phyloP scores from a whole-genome alignment of 2,329 filamentous ascomycete species.

The Epichloe coenophiala region DNA sequence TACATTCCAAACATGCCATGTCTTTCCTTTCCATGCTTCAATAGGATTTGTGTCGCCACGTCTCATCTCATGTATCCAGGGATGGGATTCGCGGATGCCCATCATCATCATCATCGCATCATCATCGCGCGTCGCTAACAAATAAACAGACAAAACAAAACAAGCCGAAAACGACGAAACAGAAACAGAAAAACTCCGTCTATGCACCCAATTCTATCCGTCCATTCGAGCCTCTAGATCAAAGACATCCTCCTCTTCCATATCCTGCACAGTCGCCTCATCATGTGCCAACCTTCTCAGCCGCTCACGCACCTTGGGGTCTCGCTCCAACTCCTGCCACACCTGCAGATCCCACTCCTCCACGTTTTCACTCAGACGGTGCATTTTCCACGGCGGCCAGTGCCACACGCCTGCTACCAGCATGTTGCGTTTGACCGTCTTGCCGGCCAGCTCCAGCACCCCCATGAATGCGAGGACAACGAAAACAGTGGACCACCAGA shows the following conservation, averaged over 20 bases:
- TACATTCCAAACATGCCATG: too few relatives aligned
- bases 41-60: too few relatives aligned
- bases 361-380: constrained; percentile 20
- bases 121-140: too few relatives aligned
- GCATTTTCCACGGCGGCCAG: constrained; percentile 29
- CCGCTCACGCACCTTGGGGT: constrained; percentile 28
- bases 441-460: constrained; percentile 51
- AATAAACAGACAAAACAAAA: not conserved
- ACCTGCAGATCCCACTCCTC: constrained; percentile 40
- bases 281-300: constrained; percentile 27
- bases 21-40: too few relatives aligned
- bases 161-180: not conserved
- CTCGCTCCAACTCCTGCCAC: constrained; percentile 46
- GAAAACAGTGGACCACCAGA: constrained; percentile 64
- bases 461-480: constrained; percentile 47
- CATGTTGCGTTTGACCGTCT: constrained; percentile 31
- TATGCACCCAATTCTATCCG: not conserved
- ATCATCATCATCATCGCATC: too few relatives aligned
- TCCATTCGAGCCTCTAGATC: constrained; percentile 3
- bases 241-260: constrained; percentile 10
- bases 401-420: constrained; percentile 33
- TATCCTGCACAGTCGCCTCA: constrained; percentile 15
- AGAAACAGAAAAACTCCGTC: not conserved
- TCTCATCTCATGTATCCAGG: too few relatives aligned
- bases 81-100: too few relatives aligned